Conservation (phyloP, 2,329 filamentous ascomycete genomes). For the Apiospora arundinis region DNA sequence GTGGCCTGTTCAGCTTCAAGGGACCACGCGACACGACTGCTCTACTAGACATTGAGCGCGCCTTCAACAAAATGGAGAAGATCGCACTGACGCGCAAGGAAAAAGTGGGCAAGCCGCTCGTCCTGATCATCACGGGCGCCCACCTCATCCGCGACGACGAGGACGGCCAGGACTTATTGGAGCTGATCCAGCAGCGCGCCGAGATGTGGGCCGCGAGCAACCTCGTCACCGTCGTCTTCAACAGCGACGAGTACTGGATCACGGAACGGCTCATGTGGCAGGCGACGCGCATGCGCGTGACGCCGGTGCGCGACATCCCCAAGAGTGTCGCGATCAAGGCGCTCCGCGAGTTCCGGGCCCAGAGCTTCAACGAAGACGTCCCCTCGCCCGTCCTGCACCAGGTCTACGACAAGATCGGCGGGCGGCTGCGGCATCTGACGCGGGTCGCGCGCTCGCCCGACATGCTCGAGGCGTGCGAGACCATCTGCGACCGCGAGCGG, state of each 20-base stretch:
- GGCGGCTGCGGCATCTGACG: conserved; percentile 58
- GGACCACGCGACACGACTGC: conserved; percentile 92
- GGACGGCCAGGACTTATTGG: conserved; percentile 89
- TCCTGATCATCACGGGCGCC: conserved; percentile 94
- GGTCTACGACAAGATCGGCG: conserved; percentile 61
- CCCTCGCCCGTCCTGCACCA: conserved; percentile 49
- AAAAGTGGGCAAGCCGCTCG: conserved; percentile 69
- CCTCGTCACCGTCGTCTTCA: conserved; percentile 65
- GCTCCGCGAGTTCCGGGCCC: conserved; percentile 54
- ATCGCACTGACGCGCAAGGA: conserved; percentile 78
- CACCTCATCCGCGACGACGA: conserved; percentile 92
- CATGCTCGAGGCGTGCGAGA: conserved; percentile 57
- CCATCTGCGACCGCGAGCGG: conserved; percentile 72
- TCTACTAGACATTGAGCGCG: conserved; percentile 91
- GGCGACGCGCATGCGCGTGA: conserved; percentile 61
- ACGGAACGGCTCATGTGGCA: conserved; percentile 61
- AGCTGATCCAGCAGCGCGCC: conserved; percentile 92
- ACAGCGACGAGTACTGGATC: conserved; percentile 66
- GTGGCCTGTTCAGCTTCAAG: conserved; percentile 91
- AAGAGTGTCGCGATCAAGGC: conserved; percentile 55
- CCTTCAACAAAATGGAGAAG: conserved; percentile 97
- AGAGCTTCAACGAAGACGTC: conserved; percentile 52
- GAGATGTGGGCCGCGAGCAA: conserved; percentile 81
- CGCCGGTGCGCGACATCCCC: conserved; percentile 57
- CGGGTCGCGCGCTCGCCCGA: conserved; percentile 58